Conservation (phyloP, 1,284 basidiomycete genomes). For the Ganoderma lingzhi region DNA sequence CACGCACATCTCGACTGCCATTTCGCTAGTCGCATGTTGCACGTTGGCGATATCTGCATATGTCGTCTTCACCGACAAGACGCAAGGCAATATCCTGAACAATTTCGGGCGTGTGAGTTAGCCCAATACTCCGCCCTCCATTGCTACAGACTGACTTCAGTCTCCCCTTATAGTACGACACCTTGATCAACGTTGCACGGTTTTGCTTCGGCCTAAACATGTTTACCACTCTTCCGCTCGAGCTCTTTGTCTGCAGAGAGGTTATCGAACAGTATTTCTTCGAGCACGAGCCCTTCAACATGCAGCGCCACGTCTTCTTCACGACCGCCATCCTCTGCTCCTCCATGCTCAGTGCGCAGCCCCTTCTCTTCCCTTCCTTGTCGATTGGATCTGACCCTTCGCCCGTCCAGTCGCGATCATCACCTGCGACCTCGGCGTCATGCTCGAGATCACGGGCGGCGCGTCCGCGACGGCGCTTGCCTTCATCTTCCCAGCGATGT, state of each 20-base stretch:
- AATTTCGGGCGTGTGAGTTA: constrained; percentile 79
- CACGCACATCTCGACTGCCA: constrained; percentile 88
- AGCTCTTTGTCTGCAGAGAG: constrained; percentile 95
- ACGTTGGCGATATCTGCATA: constrained; percentile 93
- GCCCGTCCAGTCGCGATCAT: constrained; percentile 79
- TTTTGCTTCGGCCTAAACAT: constrained; percentile 98
- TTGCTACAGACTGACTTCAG: not conserved
- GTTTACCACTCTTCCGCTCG: constrained; percentile 95
- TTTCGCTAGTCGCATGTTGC: constrained; percentile 85
- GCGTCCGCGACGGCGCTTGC: constrained; percentile 94
- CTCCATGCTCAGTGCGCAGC: constrained; percentile 80
- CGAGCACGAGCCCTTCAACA: constrained; percentile 81
- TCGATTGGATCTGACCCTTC: constrained; percentile 10
- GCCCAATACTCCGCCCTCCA: not conserved
- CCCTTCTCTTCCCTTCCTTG: not conserved
- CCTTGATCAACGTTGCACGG: constrained; percentile 91
- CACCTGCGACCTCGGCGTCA: constrained; percentile 97
- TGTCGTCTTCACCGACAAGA: constrained; percentile 93
- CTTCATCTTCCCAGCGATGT: constrained; percentile 92
- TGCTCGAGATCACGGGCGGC: constrained; percentile 97
- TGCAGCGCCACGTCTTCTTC: constrained; percentile 89
- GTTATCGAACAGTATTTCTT: constrained; percentile 96
- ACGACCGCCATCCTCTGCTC: constrained; percentile 87
- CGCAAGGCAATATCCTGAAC: constrained; percentile 93
- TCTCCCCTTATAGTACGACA: constrained; percentile 63